Evolutionary conservation across 2,329 filamentous ascomycete genomes (phyloP), one percentile per base, ranked within the genome.

Genomic region (Alternaria angustiovoidea): DNA sequence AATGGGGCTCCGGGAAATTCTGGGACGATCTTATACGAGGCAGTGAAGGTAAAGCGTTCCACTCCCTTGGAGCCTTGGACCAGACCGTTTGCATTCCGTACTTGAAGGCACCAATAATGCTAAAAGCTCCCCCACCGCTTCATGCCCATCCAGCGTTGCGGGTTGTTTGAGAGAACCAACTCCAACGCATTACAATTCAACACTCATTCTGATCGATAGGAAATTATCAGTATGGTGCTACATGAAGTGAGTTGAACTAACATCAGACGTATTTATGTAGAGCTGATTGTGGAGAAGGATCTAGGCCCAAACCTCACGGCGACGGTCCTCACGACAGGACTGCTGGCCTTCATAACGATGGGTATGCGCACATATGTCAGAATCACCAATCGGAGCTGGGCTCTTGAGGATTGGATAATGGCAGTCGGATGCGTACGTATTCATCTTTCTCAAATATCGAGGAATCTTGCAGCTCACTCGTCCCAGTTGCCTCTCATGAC

Each of bases 391-490:
- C 46, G 59, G 9, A 60, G 64, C 11, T 77, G 73, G 66, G 75
- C 72, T 6, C 54, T 69, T 8, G 75, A 78, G 34, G 75, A 77
- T 28, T 75, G 69, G 69, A 62, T 66, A 3, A 77, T 77, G 70
- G 44, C 51, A 20, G 20, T 49, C 24, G 56, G 51, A 49, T 59
- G 56, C 39, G 56, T 59, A 30, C 4, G 51, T 54, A 8, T 24
- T 3, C 16, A 24, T 14, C 47, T 4, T 38, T 51, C 26, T 36
- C 48, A 12, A 39, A 20, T 1, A 38, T 57, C 7, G 22, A 43
- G 16, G 18, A n/a, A 41, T 12, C 20, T 7, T 26, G 11, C 5
- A 30, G 47, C 47, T 60, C 20, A 60, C 41, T 7, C 7, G 12
- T 18, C n/a, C 1, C 26, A 56, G 47, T 16, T 42, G 34, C 54